Evolutionary conservation across 345 rosid species (phyloP).

Genomic region (Eucalyptus fibrosa): DNA sequence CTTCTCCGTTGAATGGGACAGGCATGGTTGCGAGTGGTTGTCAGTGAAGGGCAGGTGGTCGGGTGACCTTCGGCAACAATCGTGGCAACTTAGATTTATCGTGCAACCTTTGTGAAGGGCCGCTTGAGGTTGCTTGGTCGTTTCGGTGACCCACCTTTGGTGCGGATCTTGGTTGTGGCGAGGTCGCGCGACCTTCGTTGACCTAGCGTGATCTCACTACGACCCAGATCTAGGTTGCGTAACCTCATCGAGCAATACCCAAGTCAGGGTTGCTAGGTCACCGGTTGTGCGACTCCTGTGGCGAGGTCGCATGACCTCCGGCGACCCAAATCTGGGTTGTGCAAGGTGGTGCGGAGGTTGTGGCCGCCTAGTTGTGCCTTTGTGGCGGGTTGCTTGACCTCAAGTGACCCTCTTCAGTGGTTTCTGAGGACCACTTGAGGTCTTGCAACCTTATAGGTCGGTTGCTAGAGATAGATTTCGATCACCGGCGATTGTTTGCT

Average conservation of each 20-base stretch:
- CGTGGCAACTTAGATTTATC: accelerated
- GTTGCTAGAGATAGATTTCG: accelerated
- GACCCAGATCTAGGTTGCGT: no score
- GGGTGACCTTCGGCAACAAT: accelerated
- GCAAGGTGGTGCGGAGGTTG: no score
- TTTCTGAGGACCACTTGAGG: no score
- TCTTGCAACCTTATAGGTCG: no score
- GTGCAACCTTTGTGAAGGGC: no score
- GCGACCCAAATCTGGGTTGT: no score
- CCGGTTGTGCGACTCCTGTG: accelerated
- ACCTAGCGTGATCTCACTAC: accelerated
- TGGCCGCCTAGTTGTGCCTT: accelerated
- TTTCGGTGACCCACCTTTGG: accelerated
- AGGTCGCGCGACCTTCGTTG: accelerated
- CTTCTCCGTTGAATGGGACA: no score
- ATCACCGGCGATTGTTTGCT: accelerated
- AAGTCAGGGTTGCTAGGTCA: no score
- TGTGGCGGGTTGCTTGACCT: accelerated
- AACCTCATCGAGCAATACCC: accelerated
- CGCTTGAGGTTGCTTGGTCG: accelerated
- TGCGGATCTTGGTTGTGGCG: accelerated
- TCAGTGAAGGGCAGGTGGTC: accelerated
- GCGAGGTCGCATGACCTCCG: no score
- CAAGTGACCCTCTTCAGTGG: no score
- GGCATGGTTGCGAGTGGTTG: no score